Base-by-base conservation (phyloP, 257 asterid species). In the Thymus mandschuricus region DNA sequence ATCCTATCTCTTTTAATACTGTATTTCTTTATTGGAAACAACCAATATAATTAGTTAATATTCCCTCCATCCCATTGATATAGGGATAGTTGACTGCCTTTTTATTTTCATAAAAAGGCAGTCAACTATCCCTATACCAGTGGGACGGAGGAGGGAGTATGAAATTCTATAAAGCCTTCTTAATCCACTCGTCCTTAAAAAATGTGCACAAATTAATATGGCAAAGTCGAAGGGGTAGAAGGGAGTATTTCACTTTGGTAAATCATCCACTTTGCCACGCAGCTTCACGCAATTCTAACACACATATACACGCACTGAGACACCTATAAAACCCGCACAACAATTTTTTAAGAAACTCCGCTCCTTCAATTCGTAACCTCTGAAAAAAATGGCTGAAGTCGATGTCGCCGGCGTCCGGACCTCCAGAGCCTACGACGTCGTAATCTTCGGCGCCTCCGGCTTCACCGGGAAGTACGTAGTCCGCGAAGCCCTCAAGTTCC, bases 391-490 rank as follows among this genome's bases (percentile, higher is more conserved):
- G 88, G 79, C 77, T n/a, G 80, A 72, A 75, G 48, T 3, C 6
- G 21, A 57, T 35, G 8, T 48, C 51, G 8, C 40, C 51, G 28
- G 66, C 52, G 27, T 8, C 48, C 3, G 66, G 49, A 9, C 45
- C 72, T n/a, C 59, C 7, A 86, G 58, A 51, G 28, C 49, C 27
- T 92, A 86, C 84, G 97, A 71, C 69, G 52, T 86, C 10, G 71
- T 86, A 15, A 89, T 89, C 69, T 74, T 93, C 55, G 98, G 98
- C 3, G 98, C 96, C 10, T 93, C 98, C 0, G 97, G 98, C 7
- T 91, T 85, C 90, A 93, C 97, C 68, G 98, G 96, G 0, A 91
- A 89, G 45, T 89, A 93, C 74, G 96, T 91, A 1, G 70, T 91
- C 78, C 81, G 94, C 5, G 97, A 93, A 76, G 96, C 97, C 5